phyloP scores from a whole-genome alignment of 2,329 filamentous ascomycete species.

The Sphaerulina musiva region DNA sequence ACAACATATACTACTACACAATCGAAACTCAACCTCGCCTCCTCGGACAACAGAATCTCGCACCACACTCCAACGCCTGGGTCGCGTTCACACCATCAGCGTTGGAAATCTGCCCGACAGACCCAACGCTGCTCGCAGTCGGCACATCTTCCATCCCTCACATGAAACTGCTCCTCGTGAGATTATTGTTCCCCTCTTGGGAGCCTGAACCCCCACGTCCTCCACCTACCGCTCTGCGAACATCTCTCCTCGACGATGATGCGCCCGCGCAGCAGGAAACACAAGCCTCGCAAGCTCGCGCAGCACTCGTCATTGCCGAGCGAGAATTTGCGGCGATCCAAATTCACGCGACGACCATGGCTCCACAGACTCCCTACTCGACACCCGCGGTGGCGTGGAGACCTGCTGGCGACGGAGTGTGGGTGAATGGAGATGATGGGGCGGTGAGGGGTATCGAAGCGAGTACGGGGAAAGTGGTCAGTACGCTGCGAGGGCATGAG shows the following conservation, averaged over 20 bases:
- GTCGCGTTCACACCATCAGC: conserved; percentile 55
- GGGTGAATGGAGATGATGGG: conserved; percentile 61
- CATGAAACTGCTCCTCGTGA: conserved; percentile 57
- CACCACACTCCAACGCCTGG: conserved; percentile 59
- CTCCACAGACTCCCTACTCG: conserved; percentile 59
- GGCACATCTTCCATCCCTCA: conserved; percentile 56
- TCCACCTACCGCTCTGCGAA: conserved; percentile 12
- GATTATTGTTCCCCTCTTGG: conserved; percentile 47
- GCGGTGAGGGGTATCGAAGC: conserved; percentile 54
- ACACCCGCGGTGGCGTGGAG: conserved; percentile 58
- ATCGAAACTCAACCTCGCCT: conserved; percentile 36
- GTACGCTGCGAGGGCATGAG: conserved; percentile 48
- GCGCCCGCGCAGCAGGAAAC: conserved; percentile 7
- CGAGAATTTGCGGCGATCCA: conserved; percentile 55
- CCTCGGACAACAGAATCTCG: conserved; percentile 54
- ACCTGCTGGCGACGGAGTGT: conserved; percentile 55
- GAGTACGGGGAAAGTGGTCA: conserved; percentile 51
- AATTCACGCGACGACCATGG: conserved; percentile 53
- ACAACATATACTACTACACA: conserved; percentile 52
- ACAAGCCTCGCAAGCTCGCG: conserved; percentile 42
- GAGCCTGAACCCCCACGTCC: conserved; percentile 12
- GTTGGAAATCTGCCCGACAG: conserved; percentile 50
- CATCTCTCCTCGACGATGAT: conserved; percentile 25
- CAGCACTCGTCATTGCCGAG: conserved; percentile 47
- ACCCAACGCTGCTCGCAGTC: conserved; percentile 51